phyloP scores from a whole-genome alignment of 1,139 yeast genomes.

The Suhomyces bolitotheri region DNA sequence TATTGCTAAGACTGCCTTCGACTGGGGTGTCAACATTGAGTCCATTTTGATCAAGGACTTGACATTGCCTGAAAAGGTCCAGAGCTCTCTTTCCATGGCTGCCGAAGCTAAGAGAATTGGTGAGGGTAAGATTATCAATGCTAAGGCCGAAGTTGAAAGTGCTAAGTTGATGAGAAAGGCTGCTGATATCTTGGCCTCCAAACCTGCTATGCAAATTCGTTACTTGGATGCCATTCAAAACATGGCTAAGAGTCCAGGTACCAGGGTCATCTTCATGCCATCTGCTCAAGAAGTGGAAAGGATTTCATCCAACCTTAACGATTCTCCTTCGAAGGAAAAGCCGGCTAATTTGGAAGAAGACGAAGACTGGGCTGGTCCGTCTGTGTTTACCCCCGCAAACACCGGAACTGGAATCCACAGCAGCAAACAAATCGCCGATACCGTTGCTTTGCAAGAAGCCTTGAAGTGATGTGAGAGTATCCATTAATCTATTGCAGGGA shows the following conservation, averaged over 20 bases:
- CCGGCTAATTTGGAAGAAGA: constrained; percentile 19
- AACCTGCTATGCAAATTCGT: constrained; percentile 79
- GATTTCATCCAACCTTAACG: constrained; percentile 20
- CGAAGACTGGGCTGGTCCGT: constrained; percentile 18
- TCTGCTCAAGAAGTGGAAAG: constrained; percentile 45
- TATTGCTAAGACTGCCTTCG: constrained; percentile 62
- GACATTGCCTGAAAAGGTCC: constrained; percentile 56
- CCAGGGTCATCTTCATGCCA: constrained; percentile 78
- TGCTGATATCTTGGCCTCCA: constrained; percentile 73
- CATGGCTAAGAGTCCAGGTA: constrained; percentile 63
- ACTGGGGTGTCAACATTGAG: constrained; percentile 76
- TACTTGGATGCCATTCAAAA: constrained; percentile 78
- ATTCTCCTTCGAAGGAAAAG: constrained; percentile 9
- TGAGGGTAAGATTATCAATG: constrained; percentile 75
- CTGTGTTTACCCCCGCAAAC: background rate
- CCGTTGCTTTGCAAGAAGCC: constrained; percentile 23
- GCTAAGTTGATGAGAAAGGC: constrained; percentile 80
- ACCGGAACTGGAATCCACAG: constrained; percentile 11
- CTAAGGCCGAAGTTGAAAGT: constrained; percentile 74
- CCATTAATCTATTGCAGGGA: too few relatives aligned
- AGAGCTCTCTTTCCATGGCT: constrained; percentile 67
- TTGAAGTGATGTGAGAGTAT: constrained; percentile 8
- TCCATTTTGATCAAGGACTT: constrained; percentile 71
- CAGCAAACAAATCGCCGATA: constrained; percentile 15
- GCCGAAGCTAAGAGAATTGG: constrained; percentile 78